Conservation (phyloP, 1,139 yeast species). For the Pneumocystis oryctolagi region DNA sequence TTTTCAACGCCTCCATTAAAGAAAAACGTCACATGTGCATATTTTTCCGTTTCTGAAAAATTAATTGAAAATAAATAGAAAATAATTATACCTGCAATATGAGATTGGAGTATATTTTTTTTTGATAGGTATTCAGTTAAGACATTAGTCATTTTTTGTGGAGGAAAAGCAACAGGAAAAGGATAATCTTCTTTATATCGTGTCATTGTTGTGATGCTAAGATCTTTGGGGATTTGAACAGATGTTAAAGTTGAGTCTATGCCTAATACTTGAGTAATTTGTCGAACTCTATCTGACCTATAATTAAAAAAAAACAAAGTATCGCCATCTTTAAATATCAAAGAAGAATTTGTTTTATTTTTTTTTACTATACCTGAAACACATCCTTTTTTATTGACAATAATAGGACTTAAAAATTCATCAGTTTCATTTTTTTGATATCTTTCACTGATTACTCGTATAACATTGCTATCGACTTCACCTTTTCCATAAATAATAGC, state of each 20-base stretch:
- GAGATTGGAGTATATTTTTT: conserved; percentile 14
- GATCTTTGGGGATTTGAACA: conserved; percentile 13
- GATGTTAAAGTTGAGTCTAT: conserved; percentile 16
- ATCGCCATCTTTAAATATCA: conserved; percentile 11
- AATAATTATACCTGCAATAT: conserved; percentile 9
- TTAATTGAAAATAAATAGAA: neutral
- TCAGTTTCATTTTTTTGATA: conserved; percentile 16
- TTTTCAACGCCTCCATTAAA: conserved; percentile 17
- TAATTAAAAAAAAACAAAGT: conserved; percentile 16
- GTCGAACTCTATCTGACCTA: conserved; percentile 17
- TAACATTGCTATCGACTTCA: conserved; percentile 11
- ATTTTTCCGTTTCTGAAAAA: conserved; percentile 15
- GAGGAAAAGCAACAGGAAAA: conserved; percentile 16
- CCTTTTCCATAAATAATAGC: conserved; percentile 11
- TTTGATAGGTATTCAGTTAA: conserved; percentile 17
- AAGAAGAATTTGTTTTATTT: neutral
- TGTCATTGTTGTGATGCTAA: conserved; percentile 16
- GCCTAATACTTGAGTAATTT: conserved; percentile 16
- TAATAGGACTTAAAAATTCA: conserved; percentile 15
- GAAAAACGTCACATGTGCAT: conserved; percentile 17
- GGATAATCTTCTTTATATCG: conserved; percentile 18
- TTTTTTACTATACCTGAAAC: conserved; percentile 12
- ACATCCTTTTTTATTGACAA: conserved; percentile 10
- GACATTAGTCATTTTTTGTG: conserved; percentile 17
- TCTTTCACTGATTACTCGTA: conserved; percentile 11